Base-by-base conservation (phyloP, 2,329 filamentous ascomycete genomes). In the Bretziella fagacearum region DNA sequence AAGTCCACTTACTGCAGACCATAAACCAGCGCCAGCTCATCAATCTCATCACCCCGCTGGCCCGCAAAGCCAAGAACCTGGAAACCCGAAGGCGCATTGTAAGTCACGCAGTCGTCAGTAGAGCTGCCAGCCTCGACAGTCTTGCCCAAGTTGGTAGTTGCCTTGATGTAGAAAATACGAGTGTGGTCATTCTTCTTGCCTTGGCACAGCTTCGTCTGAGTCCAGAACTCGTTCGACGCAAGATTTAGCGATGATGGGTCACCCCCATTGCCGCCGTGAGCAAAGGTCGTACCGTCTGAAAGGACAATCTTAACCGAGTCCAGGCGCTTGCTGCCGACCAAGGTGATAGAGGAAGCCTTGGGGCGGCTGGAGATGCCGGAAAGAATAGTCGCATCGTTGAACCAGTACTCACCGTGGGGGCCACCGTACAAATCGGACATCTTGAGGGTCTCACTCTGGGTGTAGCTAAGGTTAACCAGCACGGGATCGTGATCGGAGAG, bases 401-500 rank as follows among this genome's bases (percentile, higher is more conserved):
- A 77, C 69, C 69, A 77, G 33, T 29, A 30, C 25, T 52, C 57
- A 27, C 70, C 70, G 53, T 66, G 60, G 3, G 65, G 61, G 1
- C 69, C 70, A 32, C 71, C 71, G 53, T 59, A 66, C 55, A 64
- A 65, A 48, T 57, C 58, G 6, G 66, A 69, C 57, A 70, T 64
- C 39, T 62, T 62, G 33, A 70, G 59, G 1, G 55, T 53, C 8
- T 55, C 52, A 17, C 60, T 59, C 6, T 60, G 54, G 13, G 60
- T 51, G 66, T 67, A 68, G 53, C 63, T 61, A 55, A 77, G 68
- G 54, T 69, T 62, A n/a, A 72, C 68, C n/a, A 65, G 61, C 47
- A 81, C 63, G 1, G 76, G 75, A 58, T 81, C 78, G 56, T 81
- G 77, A 56, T 81, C 77, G 1, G 71, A 71, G 22, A 81, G 62